Percentiles rank a stretch among this genome's conserved stretches.
Conservation (phyloP, 257 asterid species). For the Capsicum pubescens region DNA sequence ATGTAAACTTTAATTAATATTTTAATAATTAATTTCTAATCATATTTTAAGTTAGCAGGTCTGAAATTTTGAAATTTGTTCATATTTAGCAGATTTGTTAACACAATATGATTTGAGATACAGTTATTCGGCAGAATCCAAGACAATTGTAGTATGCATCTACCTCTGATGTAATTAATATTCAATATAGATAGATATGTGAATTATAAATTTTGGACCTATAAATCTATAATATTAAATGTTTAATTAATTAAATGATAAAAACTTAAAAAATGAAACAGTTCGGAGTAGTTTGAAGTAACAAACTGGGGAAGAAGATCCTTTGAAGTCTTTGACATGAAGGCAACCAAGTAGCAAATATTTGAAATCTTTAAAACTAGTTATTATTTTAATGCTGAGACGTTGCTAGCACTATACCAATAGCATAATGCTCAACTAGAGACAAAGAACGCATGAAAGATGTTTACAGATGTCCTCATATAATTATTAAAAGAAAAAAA, state of each 20-base stretch:
- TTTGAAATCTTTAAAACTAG: background rate
- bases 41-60: too few relatives aligned
- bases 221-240: too few relatives aligned
- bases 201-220: too few relatives aligned
- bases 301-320: background rate
- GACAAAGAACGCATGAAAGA: background rate
- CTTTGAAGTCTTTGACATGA: background rate
- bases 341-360: constrained; percentile 17
- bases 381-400: background rate
- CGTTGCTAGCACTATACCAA: constrained; percentile 14
- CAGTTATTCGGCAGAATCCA: too few relatives aligned
- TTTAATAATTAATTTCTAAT: too few relatives aligned
- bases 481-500: background rate
- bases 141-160: too few relatives aligned
- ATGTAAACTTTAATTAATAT: too few relatives aligned
- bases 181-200: too few relatives aligned
- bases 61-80: too few relatives aligned
- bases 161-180: too few relatives aligned
- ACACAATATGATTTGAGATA: too few relatives aligned
- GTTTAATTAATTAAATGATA: background rate
- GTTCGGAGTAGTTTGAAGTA: background rate
- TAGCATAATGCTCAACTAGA: background rate
- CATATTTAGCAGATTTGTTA: too few relatives aligned
- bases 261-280: background rate
- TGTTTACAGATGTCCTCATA: background rate